Conservation (phyloP, 768 basidiomycete genomes). For the Hypsizygus marmoreus region DNA sequence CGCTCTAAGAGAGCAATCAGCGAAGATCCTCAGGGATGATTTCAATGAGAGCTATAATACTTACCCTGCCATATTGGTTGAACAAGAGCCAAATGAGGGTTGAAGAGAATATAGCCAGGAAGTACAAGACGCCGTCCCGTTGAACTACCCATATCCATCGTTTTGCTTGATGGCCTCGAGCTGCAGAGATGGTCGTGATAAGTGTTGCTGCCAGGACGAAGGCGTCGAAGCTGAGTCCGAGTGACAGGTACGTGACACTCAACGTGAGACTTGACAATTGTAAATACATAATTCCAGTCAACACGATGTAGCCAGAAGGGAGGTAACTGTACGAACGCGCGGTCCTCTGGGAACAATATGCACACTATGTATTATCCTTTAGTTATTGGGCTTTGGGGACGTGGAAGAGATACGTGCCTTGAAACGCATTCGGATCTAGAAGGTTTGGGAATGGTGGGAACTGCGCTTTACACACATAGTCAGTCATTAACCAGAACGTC, state of each 20-base stretch:
- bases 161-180: constrained; percentile 10
- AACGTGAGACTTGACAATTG: no score
- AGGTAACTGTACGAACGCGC: background rate
- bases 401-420: background rate
- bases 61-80: background rate
- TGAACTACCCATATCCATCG: constrained; percentile 18
- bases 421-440: background rate
- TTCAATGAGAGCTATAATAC: background rate
- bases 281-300: no score
- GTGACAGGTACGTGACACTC: constrained; percentile 17
- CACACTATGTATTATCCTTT: background rate
- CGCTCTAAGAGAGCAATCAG: background rate
- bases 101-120: constrained; percentile 22
- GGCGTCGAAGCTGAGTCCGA: constrained; percentile 19
- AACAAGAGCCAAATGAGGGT: constrained; percentile 20
- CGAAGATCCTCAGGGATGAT: background rate
- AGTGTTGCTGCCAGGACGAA: constrained; percentile 18
- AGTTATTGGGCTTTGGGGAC: background rate
- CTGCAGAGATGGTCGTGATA: constrained; percentile 10
- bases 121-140: constrained; percentile 21
- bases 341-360: background rate
- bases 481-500: no score
- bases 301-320: no score
- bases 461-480: background rate
- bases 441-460: background rate